phyloP scores from a whole-genome alignment of 345 rosid genomes.

The Rhodomyrtus tomentosa region DNA sequence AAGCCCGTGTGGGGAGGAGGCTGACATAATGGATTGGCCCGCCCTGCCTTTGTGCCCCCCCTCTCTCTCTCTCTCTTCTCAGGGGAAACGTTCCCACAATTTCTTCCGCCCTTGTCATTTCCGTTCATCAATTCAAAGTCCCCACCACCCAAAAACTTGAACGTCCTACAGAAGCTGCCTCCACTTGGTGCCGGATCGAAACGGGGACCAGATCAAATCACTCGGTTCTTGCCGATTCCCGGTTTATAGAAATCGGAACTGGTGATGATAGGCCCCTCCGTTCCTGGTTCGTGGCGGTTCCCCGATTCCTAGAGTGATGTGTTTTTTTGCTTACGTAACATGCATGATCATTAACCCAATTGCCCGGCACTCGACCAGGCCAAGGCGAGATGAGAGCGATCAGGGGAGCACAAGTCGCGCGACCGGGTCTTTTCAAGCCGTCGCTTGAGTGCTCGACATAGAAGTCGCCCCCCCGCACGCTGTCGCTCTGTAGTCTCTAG shows the following conservation, averaged over 20 bases:
- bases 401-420: neutral
- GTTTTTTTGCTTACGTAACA: neutral
- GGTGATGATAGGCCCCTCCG: no score
- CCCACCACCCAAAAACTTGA: neutral
- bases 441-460: neutral
- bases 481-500: neutral
- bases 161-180: neutral
- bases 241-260: no score
- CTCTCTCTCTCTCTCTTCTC: neutral
- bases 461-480: neutral
- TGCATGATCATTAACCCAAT: neutral
- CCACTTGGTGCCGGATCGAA: neutral
- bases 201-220: no score
- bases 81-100: neutral
- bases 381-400: neutral
- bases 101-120: neutral
- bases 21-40: neutral
- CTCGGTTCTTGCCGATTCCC: no score
- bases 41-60: neutral
- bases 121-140: neutral
- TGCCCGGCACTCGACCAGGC: neutral
- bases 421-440: neutral
- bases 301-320: no score
- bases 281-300: no score
- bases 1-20: neutral